These are phyloP conservation scores for Alectoria sarmentosa DNA, from an alignment of 495 filamentous ascomycete species.

Conservation along the genomic window DNA sequence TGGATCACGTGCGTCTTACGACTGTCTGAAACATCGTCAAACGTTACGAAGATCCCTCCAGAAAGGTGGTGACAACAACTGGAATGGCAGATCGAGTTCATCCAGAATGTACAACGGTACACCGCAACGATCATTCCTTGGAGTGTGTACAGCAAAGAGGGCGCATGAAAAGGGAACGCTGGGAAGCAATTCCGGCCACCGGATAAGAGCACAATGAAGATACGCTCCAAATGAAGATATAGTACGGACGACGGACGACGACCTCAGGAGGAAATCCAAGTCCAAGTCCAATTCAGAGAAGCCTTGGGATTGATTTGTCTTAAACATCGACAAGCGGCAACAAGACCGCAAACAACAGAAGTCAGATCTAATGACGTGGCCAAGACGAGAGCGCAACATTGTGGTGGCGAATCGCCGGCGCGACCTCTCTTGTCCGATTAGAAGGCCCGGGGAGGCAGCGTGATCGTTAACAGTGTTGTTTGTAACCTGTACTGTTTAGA, in stretches of 20 bases:
- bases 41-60: background rate
- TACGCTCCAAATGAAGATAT: background rate
- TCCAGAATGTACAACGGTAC: background rate
- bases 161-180: background rate
- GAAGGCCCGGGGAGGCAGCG: background rate
- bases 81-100: background rate
- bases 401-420: background rate
- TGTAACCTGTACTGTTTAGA: background rate
- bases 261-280: background rate
- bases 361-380: constrained; percentile 7
- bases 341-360: constrained; percentile 11
- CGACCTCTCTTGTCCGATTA: background rate
- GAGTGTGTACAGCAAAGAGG: background rate
- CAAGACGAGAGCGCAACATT: background rate
- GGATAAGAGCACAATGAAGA: background rate
- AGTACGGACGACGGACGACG: background rate
- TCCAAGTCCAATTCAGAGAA: background rate
- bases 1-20: background rate
- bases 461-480: background rate
- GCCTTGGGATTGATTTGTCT: background rate
- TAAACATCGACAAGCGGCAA: background rate
- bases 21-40: background rate
- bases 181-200: background rate
- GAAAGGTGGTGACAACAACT: background rate
- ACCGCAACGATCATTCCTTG: background rate